Conservation (phyloP, 148 eudicot species). For the Spergularia marina region DNA sequence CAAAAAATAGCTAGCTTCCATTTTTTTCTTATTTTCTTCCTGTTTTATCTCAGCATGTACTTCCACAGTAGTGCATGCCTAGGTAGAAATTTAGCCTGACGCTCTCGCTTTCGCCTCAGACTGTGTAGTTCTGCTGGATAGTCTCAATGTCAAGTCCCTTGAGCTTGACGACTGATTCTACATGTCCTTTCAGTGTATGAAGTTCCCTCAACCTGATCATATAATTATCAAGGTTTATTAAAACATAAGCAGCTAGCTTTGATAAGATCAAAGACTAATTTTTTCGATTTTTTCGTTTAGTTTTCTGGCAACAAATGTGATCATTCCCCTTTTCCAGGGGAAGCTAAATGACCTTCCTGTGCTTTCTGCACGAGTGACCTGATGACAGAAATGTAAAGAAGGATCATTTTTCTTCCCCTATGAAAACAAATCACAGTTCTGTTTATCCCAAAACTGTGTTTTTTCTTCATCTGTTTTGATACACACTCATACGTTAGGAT, state of each 20-base stretch:
- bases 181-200: constrained; percentile 73
- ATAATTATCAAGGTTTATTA: not conserved
- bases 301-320: not conserved
- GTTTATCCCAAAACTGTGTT: not conserved
- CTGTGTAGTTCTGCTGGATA: constrained; percentile 59
- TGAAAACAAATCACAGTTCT: not conserved
- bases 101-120: constrained; percentile 17
- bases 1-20: constrained; percentile 16
- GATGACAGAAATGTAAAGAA: constrained; percentile 25
- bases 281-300: not conserved
- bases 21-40: constrained; percentile 24
- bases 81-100: constrained; percentile 7
- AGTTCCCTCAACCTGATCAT: constrained; percentile 62
- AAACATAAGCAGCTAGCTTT: not conserved
- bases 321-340: constrained; percentile 18
- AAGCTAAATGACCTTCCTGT: constrained; percentile 25
- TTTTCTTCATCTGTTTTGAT: too few species aligned
- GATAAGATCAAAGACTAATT: not conserved
- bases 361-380: constrained; percentile 31
- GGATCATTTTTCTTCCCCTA: constrained; percentile 23
- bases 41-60: constrained; percentile 11
- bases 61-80: not conserved
- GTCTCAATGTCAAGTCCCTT: constrained; percentile 74
- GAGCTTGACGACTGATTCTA: constrained; percentile 77
- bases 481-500: not conserved